Evolutionary conservation across 345 rosid genomes (phyloP).

Genomic region (Dovyalis caffra): DNA sequence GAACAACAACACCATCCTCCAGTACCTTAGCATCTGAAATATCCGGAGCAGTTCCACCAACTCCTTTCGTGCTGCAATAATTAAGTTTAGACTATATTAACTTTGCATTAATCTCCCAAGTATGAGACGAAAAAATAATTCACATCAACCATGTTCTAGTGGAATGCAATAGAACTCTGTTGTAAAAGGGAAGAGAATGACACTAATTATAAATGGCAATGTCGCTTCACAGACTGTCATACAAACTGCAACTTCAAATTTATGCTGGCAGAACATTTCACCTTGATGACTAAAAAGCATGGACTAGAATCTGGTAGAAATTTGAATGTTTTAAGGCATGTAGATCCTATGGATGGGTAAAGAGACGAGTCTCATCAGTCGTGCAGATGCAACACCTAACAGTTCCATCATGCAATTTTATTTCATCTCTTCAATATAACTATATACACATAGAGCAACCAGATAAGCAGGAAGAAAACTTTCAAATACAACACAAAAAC

Average conservation of each 20-base stretch:
- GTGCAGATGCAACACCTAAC: background rate
- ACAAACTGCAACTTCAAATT: background rate
- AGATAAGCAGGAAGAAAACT: background rate
- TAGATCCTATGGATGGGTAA: background rate
- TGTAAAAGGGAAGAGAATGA: background rate
- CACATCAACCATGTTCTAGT: background rate
- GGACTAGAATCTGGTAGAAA: background rate
- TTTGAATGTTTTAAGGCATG: background rate
- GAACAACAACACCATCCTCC: constrained; percentile 66
- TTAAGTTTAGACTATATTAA: constrained; percentile 3
- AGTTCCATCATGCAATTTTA: background rate
- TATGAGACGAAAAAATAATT: background rate
- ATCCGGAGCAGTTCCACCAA: constrained; percentile 73
- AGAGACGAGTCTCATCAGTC: background rate
- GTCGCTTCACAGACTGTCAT: background rate
- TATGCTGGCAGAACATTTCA: background rate
- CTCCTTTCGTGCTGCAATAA: constrained; percentile 71
- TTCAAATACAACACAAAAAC: background rate
- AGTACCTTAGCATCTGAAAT: constrained; percentile 52
- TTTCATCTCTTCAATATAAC: background rate
- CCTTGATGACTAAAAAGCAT: constrained; percentile 2
- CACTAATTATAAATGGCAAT: background rate
- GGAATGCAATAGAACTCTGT: too few species aligned
- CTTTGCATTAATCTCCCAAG: background rate
- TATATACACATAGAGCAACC: too few species aligned